Evolutionary conservation across 2,329 filamentous ascomycete species (phyloP), one percentile per base, ranked within the genome.

Genomic region (Paracoccidioides lutzii): DNA sequence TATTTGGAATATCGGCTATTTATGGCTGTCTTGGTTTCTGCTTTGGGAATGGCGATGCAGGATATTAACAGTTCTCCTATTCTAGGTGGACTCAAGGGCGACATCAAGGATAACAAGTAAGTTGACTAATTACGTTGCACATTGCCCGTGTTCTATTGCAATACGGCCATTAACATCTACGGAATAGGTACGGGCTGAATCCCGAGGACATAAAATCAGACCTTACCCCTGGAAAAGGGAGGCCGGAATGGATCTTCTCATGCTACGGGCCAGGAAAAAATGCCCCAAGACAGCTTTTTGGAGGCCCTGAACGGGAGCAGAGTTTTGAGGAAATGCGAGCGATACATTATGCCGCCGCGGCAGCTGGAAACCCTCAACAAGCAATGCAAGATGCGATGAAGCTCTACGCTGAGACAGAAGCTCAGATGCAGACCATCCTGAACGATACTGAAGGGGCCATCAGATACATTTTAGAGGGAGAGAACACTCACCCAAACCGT

Each of bases 251-350:
- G 87, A 84, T 93, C 4, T 78, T 96, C 30, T 95, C 90, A 1
- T 80, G 85, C 28, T 97, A 95, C 69, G 88, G 84, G 0, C 90
- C 90, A 0, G 86, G 85, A 3, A 79, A 76, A 63, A 81, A 90
- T 62, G 82, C 86, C 1, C 90, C 90, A 0, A 81, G 82, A 15
- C 89, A 95, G 70, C 77, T 96, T 0, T 90, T 95, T 64, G 89
- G 89, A 53, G 90, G 89, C 1, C 78, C 77, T 46, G 77, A 81
- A 5, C 80, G 90, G 15, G 91, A 97, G 69, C 85, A 90, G 68
- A 95, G 89, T 65, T 85, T 87, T 43, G 91, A 97, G 69, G 91
- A 97, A 71, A 80, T 95, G 67, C 81, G 90, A 52, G 67, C 90
- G 33, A 73, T 76, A 28, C 84, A 89, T 66, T 90, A 91, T 65